Conservation (phyloP, 2,329 filamentous ascomycete species). For the Ophioceras dolichostomum region DNA sequence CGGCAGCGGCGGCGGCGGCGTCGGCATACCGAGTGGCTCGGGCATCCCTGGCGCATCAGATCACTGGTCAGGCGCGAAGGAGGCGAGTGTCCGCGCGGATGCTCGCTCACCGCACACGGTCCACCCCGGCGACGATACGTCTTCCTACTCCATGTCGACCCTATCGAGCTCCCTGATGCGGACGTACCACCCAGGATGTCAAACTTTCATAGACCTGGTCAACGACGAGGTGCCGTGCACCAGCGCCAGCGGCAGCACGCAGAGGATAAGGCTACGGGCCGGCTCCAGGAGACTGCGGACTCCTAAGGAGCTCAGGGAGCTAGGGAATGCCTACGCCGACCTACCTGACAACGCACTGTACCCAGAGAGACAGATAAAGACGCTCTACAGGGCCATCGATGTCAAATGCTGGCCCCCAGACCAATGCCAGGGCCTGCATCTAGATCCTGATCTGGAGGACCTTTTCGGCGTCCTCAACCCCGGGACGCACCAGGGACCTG, state of each 20-base stretch:
- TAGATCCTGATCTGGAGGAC: conserved; percentile 16
- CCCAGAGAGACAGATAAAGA: conserved; percentile 9
- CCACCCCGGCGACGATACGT: conserved; percentile 34
- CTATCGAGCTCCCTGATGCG: conserved; percentile 41
- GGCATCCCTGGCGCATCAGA: background rate
- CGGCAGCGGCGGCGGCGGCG: background rate
- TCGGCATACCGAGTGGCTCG: background rate
- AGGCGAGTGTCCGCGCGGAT: background rate
- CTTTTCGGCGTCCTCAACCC: conserved; percentile 28
- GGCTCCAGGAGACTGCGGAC: conserved; percentile 25
- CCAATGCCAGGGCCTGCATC: conserved; percentile 3
- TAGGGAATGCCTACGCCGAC: background rate
- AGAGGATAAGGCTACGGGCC: conserved; percentile 33
- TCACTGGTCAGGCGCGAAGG: background rate
- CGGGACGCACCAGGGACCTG: conserved; percentile 17
- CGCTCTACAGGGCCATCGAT: conserved; percentile 11
- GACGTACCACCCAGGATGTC: conserved; percentile 38
- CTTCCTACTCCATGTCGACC: conserved; percentile 28
- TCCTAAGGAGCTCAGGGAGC: background rate
- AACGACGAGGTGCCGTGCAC: conserved; percentile 32
- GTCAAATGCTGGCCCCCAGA: conserved; percentile 22
- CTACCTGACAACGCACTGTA: conserved; percentile 9
- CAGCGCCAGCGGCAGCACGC: conserved; percentile 15
- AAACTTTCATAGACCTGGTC: conserved; percentile 47
- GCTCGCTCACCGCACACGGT: conserved; percentile 26